These are phyloP conservation scores for Pyricularia grisea DNA, from an alignment of 2,329 filamentous ascomycete species.

Conservation along the genomic window DNA sequence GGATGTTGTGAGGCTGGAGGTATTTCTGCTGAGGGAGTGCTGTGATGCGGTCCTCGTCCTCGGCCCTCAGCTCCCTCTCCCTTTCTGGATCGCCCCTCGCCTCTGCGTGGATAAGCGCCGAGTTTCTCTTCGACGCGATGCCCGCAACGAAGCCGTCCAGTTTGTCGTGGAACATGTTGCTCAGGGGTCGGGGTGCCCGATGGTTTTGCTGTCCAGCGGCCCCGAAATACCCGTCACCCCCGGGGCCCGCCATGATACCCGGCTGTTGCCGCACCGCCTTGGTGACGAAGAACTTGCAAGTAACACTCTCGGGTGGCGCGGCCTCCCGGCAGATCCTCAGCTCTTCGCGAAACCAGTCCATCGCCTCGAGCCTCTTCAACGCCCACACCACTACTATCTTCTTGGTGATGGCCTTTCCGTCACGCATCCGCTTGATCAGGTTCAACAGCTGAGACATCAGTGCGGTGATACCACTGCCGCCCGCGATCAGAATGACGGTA, in stretches of 20 bases:
- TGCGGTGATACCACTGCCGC: conserved; percentile 89
- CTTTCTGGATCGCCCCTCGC: conserved; percentile 70
- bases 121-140: conserved; percentile 80
- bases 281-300: conserved; percentile 93
- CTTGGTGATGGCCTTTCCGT: conserved; percentile 86
- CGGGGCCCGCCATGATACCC: conserved; percentile 10
- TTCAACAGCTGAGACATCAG: conserved; percentile 86
- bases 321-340: conserved; percentile 83
- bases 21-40: conserved; percentile 65
- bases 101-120: conserved; percentile 71
- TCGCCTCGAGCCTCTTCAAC: conserved; percentile 78
- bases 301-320: conserved; percentile 79
- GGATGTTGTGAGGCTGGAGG: conserved; percentile 42
- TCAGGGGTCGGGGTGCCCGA: conserved; percentile 54
- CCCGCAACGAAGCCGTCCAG: conserved; percentile 82
- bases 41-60: conserved; percentile 78
- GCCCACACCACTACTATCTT: conserved; percentile 92
- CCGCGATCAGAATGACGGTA: conserved; percentile 85
- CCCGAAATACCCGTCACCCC: not conserved
- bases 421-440: conserved; percentile 92
- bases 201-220: not conserved
- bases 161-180: conserved; percentile 72
- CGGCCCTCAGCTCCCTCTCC: conserved; percentile 68
- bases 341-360: conserved; percentile 98
- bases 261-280: conserved; percentile 50